Conservation (phyloP, 441 rosid genomes). For the Adansonia rubrostipa region DNA sequence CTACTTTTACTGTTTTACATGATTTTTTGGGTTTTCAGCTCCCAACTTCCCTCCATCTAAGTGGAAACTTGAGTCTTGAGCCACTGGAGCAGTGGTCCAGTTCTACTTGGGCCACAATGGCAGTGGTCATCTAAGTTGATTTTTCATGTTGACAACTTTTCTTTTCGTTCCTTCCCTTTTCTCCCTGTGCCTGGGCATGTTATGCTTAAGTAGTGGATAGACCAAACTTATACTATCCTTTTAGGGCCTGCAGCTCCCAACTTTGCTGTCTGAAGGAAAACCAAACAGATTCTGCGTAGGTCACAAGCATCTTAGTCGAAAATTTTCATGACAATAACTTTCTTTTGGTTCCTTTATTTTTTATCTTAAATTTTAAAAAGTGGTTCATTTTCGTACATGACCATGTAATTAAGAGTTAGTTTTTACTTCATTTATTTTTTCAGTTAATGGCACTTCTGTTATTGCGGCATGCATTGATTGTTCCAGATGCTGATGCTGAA, state of each 20-base stretch:
- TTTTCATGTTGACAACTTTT: conserved; percentile 13
- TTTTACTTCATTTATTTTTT: neutral
- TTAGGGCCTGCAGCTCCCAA: conserved; percentile 14
- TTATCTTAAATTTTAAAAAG: neutral
- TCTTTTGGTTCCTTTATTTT: neutral
- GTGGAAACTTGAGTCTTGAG: neutral
- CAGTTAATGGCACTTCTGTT: conserved; percentile 89
- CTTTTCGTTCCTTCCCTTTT: conserved; percentile 6
- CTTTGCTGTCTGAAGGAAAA: conserved; percentile 1
- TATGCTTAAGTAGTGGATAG: neutral
- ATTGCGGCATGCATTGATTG: conserved; percentile 70
- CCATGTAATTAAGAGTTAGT: conserved; percentile 20
- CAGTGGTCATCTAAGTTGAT: conserved; percentile 13
- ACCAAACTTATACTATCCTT: neutral
- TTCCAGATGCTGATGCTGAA: conserved; percentile 54
- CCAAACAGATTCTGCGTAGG: conserved; percentile 14
- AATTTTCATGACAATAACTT: neutral
- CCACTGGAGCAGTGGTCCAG: neutral
- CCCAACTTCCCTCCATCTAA: neutral
- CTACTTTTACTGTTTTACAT: neutral
- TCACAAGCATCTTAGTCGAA: neutral
- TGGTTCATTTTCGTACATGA: neutral
- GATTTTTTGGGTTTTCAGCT: neutral
- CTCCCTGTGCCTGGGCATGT: neutral
- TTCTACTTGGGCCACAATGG: neutral